Conservation (phyloP, 2,329 filamentous ascomycete species). For the Chalaropsis ovoidea region DNA sequence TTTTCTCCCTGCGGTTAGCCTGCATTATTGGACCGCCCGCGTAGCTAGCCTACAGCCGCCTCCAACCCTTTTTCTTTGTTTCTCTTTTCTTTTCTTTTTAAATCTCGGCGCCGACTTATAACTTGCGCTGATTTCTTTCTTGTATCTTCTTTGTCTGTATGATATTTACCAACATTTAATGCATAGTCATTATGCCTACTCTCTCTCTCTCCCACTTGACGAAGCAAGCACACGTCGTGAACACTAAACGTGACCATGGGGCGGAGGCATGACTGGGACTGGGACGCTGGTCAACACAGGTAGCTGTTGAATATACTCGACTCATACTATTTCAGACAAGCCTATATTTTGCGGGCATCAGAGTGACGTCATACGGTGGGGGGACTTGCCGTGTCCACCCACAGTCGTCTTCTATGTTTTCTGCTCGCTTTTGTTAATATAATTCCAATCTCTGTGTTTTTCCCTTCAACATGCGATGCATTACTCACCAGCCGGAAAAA, state of each 20-base stretch:
- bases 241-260: background rate
- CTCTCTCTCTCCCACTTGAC: background rate
- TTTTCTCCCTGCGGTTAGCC: background rate
- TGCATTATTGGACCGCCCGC: slow-evolving; percentile 3
- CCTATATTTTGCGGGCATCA: too few relatives aligned
- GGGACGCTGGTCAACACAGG: too few relatives aligned
- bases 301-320: too few relatives aligned
- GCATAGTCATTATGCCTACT: slow-evolving; percentile 12
- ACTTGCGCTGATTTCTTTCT: slow-evolving; percentile 3
- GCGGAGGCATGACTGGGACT: too few relatives aligned
- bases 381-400: too few relatives aligned
- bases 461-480: too few relatives aligned
- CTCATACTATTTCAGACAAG: too few relatives aligned
- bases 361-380: too few relatives aligned
- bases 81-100: background rate
- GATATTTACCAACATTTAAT: slow-evolving; percentile 17
- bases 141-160: slow-evolving; percentile 18
- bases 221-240: background rate
- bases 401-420: too few relatives aligned
- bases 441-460: too few relatives aligned
- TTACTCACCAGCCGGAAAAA: too few relatives aligned
- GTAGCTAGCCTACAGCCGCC: background rate
- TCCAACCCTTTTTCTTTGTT: slow-evolving; percentile 7
- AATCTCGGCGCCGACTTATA: background rate
- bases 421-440: too few relatives aligned